Base-by-base conservation (phyloP, 176 grass and related monocot species). In the Neostapfia colusana region DNA sequence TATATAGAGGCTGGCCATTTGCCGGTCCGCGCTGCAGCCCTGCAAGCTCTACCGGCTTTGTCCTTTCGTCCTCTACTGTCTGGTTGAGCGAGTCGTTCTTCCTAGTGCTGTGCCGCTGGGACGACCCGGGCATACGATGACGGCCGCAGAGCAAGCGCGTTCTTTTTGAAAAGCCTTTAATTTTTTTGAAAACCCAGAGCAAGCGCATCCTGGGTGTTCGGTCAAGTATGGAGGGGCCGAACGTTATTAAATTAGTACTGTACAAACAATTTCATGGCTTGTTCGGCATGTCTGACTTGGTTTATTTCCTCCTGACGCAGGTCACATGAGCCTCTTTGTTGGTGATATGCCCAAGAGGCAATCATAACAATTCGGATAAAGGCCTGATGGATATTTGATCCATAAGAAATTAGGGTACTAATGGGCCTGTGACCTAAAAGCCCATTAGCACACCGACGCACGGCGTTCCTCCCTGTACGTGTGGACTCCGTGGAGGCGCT, bases 221-320 rank as follows among this genome's bases (percentile, higher is more conserved):
- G 85, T 87, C 85, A 77, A 72, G 58, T 20, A 16, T 23, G 85
- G 85, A 58, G 31, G 79, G 69, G 58, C 12, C 27, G 17, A 54
- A 15, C 3, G 50, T 5, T 58, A 82, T 73, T 82, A 67, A 77
- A 77, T 78, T 44, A n/a, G n/a, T n/a, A 12, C 10, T 44, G 8
- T 28, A 39, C 57, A 55, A 11, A 49, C 65, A 55, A 12, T 28
- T 3, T 2, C 39, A 1, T 67, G 67, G 1, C 85, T 82, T 87
- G 73, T 36, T 82, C 72, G 31, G 59, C 85, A 78, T 67, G 85
- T 50, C 82, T 87, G 85, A 87, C 85, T 69, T 13, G 66, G 85
- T 59, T 20, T 28, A 58, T 18, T 39, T 53, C 2, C 6, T 21
- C 5, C 2, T n/a, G 50, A n/a, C 20, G 50, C 17, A 20, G 50